Evolutionary conservation across 2,329 filamentous ascomycete species (phyloP).

Genomic region (Xylariaceae sp.): DNA sequence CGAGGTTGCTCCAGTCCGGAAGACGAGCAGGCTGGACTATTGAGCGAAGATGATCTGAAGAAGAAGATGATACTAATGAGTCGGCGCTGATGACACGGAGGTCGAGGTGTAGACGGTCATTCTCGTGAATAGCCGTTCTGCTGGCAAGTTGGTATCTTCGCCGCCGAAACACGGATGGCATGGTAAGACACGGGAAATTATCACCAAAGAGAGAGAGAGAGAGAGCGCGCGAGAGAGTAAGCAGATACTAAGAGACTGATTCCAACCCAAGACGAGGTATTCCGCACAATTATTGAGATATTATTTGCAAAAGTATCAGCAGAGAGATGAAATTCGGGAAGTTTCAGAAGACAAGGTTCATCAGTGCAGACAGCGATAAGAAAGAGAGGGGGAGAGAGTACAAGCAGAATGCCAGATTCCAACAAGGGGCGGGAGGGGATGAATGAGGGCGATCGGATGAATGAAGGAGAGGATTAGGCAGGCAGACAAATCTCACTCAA

Average conservation of each 20-base stretch:
- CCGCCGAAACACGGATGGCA: not conserved
- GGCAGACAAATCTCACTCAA: too few relatives aligned
- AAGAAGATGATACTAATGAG: not conserved
- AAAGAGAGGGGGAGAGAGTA: not conserved
- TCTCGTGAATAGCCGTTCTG: slow-evolving; percentile 17
- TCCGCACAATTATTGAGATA: not conserved
- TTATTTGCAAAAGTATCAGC: not conserved
- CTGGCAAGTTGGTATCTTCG: not conserved
- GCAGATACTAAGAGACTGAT: not conserved
- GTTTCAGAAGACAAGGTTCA: too few relatives aligned
- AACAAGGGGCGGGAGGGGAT: too few relatives aligned
- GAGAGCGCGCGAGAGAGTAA: not conserved
- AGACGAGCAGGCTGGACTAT: slow-evolving; percentile 30
- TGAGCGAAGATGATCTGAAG: not conserved
- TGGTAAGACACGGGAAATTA: not conserved
- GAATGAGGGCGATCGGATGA: too few relatives aligned
- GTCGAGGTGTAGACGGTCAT: slow-evolving; percentile 23
- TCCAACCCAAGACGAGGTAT: not conserved
- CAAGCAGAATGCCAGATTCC: not conserved
- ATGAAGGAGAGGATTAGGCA: too few relatives aligned
- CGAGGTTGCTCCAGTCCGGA: slow-evolving; percentile 58
- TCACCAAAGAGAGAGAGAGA: not conserved
- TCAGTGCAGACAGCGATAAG: not conserved
- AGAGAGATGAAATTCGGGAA: not conserved
- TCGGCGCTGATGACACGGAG: slow-evolving; percentile 13